Evolutionary conservation across 208 protist genomes (phyloP).

Genomic region (Plasmodiophora brassicae): DNA sequence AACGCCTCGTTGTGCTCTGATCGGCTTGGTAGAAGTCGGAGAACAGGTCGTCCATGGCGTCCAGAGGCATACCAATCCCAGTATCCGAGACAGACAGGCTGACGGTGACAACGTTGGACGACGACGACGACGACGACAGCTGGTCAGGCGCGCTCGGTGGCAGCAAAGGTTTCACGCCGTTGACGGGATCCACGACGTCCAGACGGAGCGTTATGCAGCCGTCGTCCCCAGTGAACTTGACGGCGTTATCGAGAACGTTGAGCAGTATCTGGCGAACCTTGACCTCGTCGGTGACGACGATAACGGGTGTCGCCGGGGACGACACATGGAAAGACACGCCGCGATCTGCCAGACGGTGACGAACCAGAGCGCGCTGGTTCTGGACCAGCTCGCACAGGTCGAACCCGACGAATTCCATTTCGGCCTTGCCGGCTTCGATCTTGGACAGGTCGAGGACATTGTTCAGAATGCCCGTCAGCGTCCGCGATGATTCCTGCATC

Average conservation of each 20-base stretch:
- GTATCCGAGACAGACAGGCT: slow-evolving; percentile 47
- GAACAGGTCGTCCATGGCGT: slow-evolving; percentile 49
- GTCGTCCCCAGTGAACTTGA: slow-evolving; percentile 52
- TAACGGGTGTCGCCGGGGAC: no score
- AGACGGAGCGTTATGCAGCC: no score
- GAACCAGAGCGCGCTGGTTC: no score
- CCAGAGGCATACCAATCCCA: slow-evolving; percentile 58
- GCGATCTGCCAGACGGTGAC: no score
- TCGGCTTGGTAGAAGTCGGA: slow-evolving; percentile 52
- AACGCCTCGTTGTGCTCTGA: slow-evolving; percentile 44
- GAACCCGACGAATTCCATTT: no score
- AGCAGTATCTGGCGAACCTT: slow-evolving; percentile 48
- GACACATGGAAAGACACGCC: no score
- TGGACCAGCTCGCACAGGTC: no score
- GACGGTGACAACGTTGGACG: background rate
- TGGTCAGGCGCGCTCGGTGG: no score
- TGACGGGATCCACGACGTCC: no score
- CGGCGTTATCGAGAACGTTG: slow-evolving; percentile 53
- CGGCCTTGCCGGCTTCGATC: slow-evolving; percentile 33
- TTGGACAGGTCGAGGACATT: slow-evolving; percentile 27
- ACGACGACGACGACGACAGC: no score
- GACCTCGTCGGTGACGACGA: no score
- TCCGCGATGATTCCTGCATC: background rate
- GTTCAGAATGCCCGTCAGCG: background rate
- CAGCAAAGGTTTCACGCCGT: no score